A percentile compares a stretch with the other conserved stretches of the same genome.
Conservation (phyloP, 192 early-diverging fungal genomes). For the Podila minutissima region DNA sequence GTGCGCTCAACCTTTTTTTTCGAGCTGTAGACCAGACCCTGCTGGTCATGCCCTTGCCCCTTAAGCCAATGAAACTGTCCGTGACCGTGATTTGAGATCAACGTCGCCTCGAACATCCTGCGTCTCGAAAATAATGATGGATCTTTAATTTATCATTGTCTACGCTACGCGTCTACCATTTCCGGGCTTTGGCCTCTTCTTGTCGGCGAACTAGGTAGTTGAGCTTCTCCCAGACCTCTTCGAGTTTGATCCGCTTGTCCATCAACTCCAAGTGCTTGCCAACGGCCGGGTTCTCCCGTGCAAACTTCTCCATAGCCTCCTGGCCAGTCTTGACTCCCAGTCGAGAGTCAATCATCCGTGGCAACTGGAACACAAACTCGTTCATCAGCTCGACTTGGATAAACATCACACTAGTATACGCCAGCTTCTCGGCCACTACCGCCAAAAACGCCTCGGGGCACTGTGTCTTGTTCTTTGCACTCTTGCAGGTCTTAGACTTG, state of each 20-base stretch:
- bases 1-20: too few species aligned
- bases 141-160: background rate
- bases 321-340: conserved; percentile 88
- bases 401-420: conserved; percentile 97
- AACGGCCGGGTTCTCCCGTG: conserved; percentile 88
- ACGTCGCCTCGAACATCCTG: too few species aligned
- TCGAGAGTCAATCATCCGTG: conserved; percentile 91
- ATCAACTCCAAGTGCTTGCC: conserved; percentile 86
- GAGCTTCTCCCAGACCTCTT: conserved; percentile 79
- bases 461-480: conserved; percentile 85
- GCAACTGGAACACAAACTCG: conserved; percentile 99
- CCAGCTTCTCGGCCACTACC: conserved; percentile 93
- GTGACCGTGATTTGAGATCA: too few species aligned
- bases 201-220: conserved; percentile 67
- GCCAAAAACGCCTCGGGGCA: conserved; percentile 96
- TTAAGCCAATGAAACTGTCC: too few species aligned
- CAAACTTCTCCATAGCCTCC: conserved; percentile 87
- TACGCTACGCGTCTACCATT: conserved; percentile 15
- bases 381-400: conserved; percentile 97
- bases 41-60: too few species aligned
- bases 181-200: conserved; percentile 59
- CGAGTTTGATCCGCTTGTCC: conserved; percentile 86
- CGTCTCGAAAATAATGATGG: too few species aligned
- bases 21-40: too few species aligned
- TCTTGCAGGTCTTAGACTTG: conserved; percentile 82